Evolutionary conservation across 805 yeast genomes (phyloP).

Genomic region (Monosporozyma unispora): DNA sequence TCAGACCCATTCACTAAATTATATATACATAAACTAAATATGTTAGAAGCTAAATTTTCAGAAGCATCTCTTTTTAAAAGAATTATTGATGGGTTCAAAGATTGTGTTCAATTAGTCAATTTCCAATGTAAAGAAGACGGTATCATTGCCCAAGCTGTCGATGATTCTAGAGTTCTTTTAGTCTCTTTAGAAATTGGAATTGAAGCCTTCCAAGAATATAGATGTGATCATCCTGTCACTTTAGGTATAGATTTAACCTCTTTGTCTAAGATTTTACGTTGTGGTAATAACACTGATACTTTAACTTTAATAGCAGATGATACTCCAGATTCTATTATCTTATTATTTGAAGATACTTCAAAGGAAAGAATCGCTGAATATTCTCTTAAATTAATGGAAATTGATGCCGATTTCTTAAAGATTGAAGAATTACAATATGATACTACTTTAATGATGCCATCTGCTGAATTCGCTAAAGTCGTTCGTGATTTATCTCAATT

Average conservation of each 20-base stretch:
- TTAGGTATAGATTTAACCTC: slow-evolving; percentile 85
- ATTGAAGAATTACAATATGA: slow-evolving; percentile 93
- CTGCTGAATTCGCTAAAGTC: slow-evolving; percentile 79
- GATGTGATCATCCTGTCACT: slow-evolving; percentile 91
- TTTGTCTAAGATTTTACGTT: slow-evolving; percentile 77
- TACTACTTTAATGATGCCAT: slow-evolving; percentile 77
- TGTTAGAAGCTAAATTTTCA: slow-evolving; percentile 96
- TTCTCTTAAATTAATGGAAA: slow-evolving; percentile 86
- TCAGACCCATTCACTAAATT: neutral
- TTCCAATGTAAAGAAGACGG: slow-evolving; percentile 95
- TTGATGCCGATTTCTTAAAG: slow-evolving; percentile 87
- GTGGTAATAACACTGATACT: slow-evolving; percentile 85
- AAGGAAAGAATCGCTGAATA: slow-evolving; percentile 91
- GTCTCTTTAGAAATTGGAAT: slow-evolving; percentile 82
- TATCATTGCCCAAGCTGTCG: slow-evolving; percentile 93
- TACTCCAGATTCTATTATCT: slow-evolving; percentile 64
- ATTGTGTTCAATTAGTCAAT: slow-evolving; percentile 90
- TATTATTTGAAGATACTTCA: slow-evolving; percentile 84
- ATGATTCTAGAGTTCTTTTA: slow-evolving; percentile 88
- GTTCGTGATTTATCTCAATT: slow-evolving; percentile 80
- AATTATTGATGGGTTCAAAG: slow-evolving; percentile 88
- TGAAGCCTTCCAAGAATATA: slow-evolving; percentile 81
- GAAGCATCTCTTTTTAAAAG: slow-evolving; percentile 88
- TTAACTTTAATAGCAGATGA: slow-evolving; percentile 87
- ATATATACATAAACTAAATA: slow-evolving; percentile 24